phyloP scores from a whole-genome alignment of 176 grass and related monocot species.

The Musa schizocarpa region DNA sequence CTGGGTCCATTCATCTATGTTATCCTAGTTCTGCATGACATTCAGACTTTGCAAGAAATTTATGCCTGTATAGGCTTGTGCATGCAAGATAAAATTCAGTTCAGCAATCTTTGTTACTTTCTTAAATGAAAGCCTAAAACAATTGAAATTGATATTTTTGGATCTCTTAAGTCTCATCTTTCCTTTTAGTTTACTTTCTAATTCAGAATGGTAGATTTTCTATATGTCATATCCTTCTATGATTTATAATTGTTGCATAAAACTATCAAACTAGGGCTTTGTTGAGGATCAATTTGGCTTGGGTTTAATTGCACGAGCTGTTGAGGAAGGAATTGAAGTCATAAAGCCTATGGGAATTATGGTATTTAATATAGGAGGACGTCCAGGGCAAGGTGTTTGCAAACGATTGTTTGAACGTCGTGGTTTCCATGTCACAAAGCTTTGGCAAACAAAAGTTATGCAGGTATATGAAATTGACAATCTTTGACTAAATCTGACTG shows the following conservation, averaged over 20 bases:
- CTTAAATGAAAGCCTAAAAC: too few relatives aligned
- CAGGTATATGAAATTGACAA: conserved; percentile 47
- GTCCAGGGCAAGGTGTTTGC: conserved; percentile 94
- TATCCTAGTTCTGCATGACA: too few relatives aligned
- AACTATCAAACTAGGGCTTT: conserved; percentile 49
- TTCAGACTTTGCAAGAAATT: too few relatives aligned
- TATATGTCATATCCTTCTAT: not conserved
- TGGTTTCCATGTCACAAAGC: conserved; percentile 79
- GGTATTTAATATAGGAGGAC: conserved; percentile 95
- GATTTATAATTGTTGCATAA: conserved; percentile 11
- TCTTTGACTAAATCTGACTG: not conserved
- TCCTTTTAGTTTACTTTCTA: too few relatives aligned
- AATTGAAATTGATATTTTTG: too few relatives aligned
- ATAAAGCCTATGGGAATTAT: conserved; percentile 98
- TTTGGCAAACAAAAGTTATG: conserved; percentile 99
- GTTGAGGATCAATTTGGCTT: conserved; percentile 97
- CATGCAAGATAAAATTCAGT: too few relatives aligned
- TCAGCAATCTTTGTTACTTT: too few relatives aligned
- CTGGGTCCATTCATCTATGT: too few relatives aligned
- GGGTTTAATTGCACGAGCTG: conserved; percentile 91
- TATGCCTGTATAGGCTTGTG: too few relatives aligned
- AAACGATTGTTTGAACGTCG: conserved; percentile 73
- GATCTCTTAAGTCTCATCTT: too few relatives aligned
- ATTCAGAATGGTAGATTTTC: too few relatives aligned
- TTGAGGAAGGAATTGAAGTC: conserved; percentile 96